phyloP scores from a whole-genome alignment of 2,329 filamentous ascomycete genomes.

The Colletotrichum noveboracense region DNA sequence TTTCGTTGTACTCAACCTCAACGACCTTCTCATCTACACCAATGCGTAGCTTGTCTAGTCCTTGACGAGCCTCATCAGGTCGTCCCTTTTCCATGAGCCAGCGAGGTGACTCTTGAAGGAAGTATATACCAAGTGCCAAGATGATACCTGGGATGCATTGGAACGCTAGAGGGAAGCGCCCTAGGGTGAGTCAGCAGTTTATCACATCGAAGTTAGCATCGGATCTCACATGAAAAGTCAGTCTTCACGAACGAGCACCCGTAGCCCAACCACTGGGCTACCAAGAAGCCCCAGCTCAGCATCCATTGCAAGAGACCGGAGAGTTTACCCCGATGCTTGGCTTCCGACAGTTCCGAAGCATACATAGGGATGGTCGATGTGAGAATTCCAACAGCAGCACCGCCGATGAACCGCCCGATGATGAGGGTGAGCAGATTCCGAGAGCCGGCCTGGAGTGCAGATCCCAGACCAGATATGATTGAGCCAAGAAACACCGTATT shows the following conservation, averaged over 20 bases:
- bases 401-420: constrained; percentile 53
- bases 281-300: constrained; percentile 45
- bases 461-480: constrained; percentile 32
- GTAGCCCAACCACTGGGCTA: constrained; percentile 40
- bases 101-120: constrained; percentile 29
- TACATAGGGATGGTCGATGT: constrained; percentile 53
- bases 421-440: constrained; percentile 46
- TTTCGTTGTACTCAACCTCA: constrained; percentile 45
- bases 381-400: constrained; percentile 52
- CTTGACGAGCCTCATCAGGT: constrained; percentile 34
- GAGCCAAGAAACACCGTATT: constrained; percentile 33
- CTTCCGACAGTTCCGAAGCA: constrained; percentile 44
- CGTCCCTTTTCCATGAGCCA: constrained; percentile 40
- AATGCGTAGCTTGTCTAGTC: constrained; percentile 36
- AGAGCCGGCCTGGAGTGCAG: constrained; percentile 35
- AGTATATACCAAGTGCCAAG: constrained; percentile 27
- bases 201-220: background rate
- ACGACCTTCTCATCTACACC: constrained; percentile 35
- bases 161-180: constrained; percentile 37
- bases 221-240: constrained; percentile 32
- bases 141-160: constrained; percentile 31
- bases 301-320: constrained; percentile 50
- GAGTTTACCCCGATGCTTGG: constrained; percentile 41
- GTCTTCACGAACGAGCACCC: constrained; percentile 31
- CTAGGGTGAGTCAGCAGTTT: constrained; percentile 12